Evolutionary conservation across 2,329 filamentous ascomycete species (phyloP), one percentile per base, ranked within the genome.

Genomic region (Fusarium paranaense): DNA sequence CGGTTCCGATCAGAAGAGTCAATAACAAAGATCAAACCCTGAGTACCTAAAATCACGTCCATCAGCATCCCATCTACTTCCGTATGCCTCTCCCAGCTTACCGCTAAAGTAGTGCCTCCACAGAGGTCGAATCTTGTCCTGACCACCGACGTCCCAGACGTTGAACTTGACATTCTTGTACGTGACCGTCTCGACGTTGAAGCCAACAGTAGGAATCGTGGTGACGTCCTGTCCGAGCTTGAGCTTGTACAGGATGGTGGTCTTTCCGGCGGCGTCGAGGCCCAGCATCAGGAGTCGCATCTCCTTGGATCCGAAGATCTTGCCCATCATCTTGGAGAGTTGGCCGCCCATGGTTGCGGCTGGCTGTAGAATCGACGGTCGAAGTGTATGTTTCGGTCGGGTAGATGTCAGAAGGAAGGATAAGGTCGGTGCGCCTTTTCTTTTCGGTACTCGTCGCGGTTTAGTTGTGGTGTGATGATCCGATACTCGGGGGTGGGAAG

Each of bases 81-180:
- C 2, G 2, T 5, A 38, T 22, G 16, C 20, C 10, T 30, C 18
- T 25, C 25, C 38, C 6, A 27, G 81, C 89, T 80, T 84, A 92
- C 92, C 93, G 78, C 91, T 93, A 83, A 97, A 98, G 88, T 98
- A 98, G 88, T 98, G 96, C 86, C 96, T 92, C 96, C 96, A 98
- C 71, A 98, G 88, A 73, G 96, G 96, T 77, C 96, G 91, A 81
- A 98, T 98, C 92, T 98, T 98, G 90, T 98, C 96, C 89, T 98
- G 96, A 76, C 96, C 96, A 85, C 96, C 96, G 70, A 98, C 96
- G 87, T 98, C 96, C 96, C 96, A 98, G 74, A 98, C 96, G 81
- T 97, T 98, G 89, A 98, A 98, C 86, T 98, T 97, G 86, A 98
- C 95, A 85, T 98, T 98, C 90, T 98, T 98, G 89, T 98, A 98